Evolutionary conservation across 495 filamentous ascomycete genomes (phyloP).

Genomic region (Neurospora pannonica): DNA sequence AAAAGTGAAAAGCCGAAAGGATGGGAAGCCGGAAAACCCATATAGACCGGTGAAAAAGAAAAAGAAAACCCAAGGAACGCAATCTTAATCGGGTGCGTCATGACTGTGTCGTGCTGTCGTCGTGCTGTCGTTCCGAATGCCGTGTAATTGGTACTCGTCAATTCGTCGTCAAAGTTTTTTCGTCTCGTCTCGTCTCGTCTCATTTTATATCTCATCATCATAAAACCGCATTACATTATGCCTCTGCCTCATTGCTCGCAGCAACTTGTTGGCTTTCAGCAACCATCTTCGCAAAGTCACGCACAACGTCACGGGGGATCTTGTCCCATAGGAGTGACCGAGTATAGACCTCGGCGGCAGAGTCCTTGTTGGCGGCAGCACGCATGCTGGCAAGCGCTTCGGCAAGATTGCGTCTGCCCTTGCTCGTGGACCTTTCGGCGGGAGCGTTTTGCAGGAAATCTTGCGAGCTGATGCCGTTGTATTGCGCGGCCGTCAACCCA

Average conservation of each 20-base stretch:
- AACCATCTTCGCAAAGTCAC: slow-evolving; percentile 85
- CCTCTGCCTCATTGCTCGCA: slow-evolving; percentile 25
- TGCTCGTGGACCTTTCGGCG: slow-evolving; percentile 37
- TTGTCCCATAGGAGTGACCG: slow-evolving; percentile 90
- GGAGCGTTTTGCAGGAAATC: slow-evolving; percentile 48
- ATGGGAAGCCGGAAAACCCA: slow-evolving; percentile 6
- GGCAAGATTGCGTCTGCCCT: slow-evolving; percentile 64
- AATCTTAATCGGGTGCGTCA: neutral
- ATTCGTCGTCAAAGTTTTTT: neutral
- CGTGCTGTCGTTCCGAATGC: neutral
- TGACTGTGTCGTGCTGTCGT: neutral
- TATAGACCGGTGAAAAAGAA: slow-evolving; percentile 14
- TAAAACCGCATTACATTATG: slow-evolving; percentile 17
- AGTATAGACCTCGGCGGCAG: slow-evolving; percentile 81
- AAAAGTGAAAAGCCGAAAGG: slow-evolving; percentile 3
- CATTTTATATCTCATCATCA: slow-evolving; percentile 2
- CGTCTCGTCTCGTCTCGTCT: slow-evolving; percentile 1
- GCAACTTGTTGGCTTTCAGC: slow-evolving; percentile 40
- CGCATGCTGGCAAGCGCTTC: slow-evolving; percentile 78
- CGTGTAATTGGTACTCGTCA: neutral
- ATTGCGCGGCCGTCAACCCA: slow-evolving; percentile 75
- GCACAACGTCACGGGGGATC: slow-evolving; percentile 83
- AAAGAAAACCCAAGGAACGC: slow-evolving; percentile 17
- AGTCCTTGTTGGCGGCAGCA: slow-evolving; percentile 46
- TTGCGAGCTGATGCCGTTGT: slow-evolving; percentile 72